A percentile compares a stretch with the other conserved stretches of the same genome.
These are phyloP conservation scores for Talaromyces funiculosus DNA, from an alignment of 2,329 filamentous ascomycete genomes.

Conservation along the genomic window DNA sequence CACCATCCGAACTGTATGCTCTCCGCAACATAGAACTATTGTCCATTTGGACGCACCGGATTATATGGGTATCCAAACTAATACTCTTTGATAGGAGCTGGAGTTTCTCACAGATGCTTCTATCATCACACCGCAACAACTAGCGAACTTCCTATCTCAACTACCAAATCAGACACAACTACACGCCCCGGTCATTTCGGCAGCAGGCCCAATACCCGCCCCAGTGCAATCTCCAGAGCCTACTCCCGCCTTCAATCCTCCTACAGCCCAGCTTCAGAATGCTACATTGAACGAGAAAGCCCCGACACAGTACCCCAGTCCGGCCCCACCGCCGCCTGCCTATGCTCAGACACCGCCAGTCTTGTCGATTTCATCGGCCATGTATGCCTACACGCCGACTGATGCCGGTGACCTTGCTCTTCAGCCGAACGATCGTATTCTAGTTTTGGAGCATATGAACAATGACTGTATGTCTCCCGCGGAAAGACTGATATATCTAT, in stretches of 20 bases:
- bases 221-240: slow-evolving; percentile 23
- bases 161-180: slow-evolving; percentile 53
- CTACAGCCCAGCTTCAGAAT: slow-evolving; percentile 35
- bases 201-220: slow-evolving; percentile 16
- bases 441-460: slow-evolving; percentile 89
- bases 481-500: not conserved
- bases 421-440: slow-evolving; percentile 71
- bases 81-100: slow-evolving; percentile 61
- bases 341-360: slow-evolving; percentile 49
- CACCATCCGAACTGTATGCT: slow-evolving; percentile 72
- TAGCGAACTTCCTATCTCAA: slow-evolving; percentile 66
- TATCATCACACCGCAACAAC: slow-evolving; percentile 68
- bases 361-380: slow-evolving; percentile 68
- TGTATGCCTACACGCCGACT: slow-evolving; percentile 75
- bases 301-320: slow-evolving; percentile 40
- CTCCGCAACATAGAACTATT: not conserved
- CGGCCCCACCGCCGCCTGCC: slow-evolving; percentile 43
- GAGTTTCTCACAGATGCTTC: slow-evolving; percentile 80
- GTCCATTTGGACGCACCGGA: not conserved
- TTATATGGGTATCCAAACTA: not conserved
- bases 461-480: slow-evolving; percentile 60
- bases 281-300: slow-evolving; percentile 39
- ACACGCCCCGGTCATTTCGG: slow-evolving; percentile 25
- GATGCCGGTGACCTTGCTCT: slow-evolving; percentile 79
- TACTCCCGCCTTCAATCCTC: slow-evolving; percentile 33